Evolutionary conservation across 176 grass and related monocot genomes (phyloP).

Genomic region (Dactylis glomerata): DNA sequence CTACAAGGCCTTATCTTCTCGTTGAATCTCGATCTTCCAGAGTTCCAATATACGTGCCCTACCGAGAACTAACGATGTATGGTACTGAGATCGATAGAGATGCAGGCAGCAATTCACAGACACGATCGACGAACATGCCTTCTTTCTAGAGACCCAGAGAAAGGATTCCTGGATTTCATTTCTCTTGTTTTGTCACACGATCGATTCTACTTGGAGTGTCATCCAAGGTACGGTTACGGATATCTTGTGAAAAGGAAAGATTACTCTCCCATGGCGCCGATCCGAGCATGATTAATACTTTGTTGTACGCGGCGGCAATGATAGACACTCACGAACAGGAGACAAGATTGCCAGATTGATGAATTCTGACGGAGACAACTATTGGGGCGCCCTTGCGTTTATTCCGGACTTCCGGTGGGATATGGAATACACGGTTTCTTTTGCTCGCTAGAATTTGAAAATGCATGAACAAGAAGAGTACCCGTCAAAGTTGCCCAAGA

Average conservation of each 20-base stretch:
- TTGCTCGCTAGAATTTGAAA: no score
- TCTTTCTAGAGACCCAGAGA: not conserved
- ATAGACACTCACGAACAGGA: conserved; percentile 4
- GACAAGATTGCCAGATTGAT: conserved; percentile 7
- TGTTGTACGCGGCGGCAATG: not conserved
- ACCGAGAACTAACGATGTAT: no score
- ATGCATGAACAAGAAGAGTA: no score
- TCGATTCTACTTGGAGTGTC: no score
- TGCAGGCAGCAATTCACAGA: not conserved
- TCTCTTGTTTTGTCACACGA: no score
- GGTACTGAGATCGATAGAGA: not conserved
- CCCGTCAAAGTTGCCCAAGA: no score
- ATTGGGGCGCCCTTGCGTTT: not conserved
- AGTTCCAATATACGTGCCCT: no score
- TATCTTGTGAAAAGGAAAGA: no score
- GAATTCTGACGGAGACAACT: not conserved
- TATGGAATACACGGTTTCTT: not conserved
- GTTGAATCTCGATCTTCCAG: not conserved
- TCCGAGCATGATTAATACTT: conserved; percentile 15
- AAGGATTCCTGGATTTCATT: no score
- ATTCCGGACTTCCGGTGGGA: conserved; percentile 23
- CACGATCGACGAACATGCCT: not conserved
- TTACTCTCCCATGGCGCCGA: not conserved
- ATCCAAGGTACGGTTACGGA: no score
- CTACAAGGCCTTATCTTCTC: conserved; percentile 11